A percentile compares a stretch with the other conserved stretches of the same genome.
Conservation (phyloP, 345 rosid species). For the Eucalyptus victrix region DNA sequence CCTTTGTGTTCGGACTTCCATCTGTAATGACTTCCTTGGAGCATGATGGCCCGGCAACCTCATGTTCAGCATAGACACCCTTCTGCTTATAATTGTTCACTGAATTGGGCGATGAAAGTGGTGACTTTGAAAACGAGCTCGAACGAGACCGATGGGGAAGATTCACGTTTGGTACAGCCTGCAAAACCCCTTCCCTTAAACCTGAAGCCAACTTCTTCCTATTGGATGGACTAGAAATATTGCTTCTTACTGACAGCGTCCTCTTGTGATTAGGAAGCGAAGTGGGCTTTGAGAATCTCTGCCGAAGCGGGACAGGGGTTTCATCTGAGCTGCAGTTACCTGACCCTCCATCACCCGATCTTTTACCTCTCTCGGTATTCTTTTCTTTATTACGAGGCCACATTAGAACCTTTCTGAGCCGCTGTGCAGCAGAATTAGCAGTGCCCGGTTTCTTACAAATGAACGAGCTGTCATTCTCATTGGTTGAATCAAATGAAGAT, state of each 20-base stretch:
- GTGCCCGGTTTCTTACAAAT: constrained; percentile 25
- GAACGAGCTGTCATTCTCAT: constrained; percentile 22
- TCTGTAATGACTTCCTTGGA: constrained; percentile 13
- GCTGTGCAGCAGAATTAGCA: constrained; percentile 34
- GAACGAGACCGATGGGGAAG: constrained; percentile 50
- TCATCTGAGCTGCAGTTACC: constrained; percentile 13
- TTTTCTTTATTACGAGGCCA: constrained; percentile 31
- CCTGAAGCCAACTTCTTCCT: constrained; percentile 68
- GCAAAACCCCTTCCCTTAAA: constrained; percentile 36
- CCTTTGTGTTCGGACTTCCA: constrained; percentile 8
- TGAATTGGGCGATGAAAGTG: constrained; percentile 41
- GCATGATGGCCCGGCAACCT: constrained; percentile 36
- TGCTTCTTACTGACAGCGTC: constrained; percentile 68
- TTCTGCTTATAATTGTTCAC: constrained; percentile 44
- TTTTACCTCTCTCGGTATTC: constrained; percentile 3
- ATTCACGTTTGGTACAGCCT: constrained; percentile 29
- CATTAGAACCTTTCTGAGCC: constrained; percentile 41
- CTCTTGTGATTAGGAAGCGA: constrained; percentile 44
- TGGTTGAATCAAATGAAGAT: constrained; percentile 27
- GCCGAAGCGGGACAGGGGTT: constrained; percentile 56
- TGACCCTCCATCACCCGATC: constrained; percentile 16
- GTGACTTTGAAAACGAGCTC: constrained; percentile 67
- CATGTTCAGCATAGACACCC: constrained; percentile 28
- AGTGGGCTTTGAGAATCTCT: constrained; percentile 33
- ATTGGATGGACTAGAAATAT: constrained; percentile 65